Evolutionary conservation across 257 asterid species (phyloP), one percentile per base, ranked within the genome.

Genomic region (Primulina huaijiensis): DNA sequence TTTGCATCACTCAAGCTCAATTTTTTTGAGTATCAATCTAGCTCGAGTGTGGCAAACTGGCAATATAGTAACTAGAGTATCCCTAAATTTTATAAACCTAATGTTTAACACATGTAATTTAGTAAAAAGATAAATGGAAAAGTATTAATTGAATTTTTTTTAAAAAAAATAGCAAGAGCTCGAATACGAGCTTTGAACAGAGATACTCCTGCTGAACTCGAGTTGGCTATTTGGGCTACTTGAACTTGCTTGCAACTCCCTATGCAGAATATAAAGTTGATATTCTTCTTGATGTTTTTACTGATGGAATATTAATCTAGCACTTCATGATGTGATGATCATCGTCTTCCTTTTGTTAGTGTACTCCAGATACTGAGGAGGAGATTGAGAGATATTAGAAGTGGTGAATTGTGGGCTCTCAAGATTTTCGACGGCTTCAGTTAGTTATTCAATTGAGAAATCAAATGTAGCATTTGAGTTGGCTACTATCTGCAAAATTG

Each of bases 371-470:
- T 92, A 81, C 75, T 90, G 71, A 88, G 98, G 61, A 88, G 98
- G 82, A 80, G 88, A 75, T 67, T 92, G 79, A 84, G 97, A 76
- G 96, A 92, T 46, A 83, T 88, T 17, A 78, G 90, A 74, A 90
- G 89, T 40, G 97, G 98, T 5, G 97, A 88, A 76, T 68, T 92
- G 70, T 80, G 65, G 72, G 98, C 88, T 75, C 87, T 92, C 23
- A 84, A 63, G 33, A 61, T 92, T 60, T 92, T 92, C 65, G 81
- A 88, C 58, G 89, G 98, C 23, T 71, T 92, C 73, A 79, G 74
- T 74, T 85, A 79, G 69, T 43, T 87, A 16, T 92, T 92, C 85
- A 88, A 88, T n/a, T 89, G 78, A 86, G 62, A 34, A 21, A 53
- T 25, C 50, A 29, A 67, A 63, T 72, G 64, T 55, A 25, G 25